phyloP scores from a whole-genome alignment of 2,329 filamentous ascomycete species.

The Fusarium clavum region DNA sequence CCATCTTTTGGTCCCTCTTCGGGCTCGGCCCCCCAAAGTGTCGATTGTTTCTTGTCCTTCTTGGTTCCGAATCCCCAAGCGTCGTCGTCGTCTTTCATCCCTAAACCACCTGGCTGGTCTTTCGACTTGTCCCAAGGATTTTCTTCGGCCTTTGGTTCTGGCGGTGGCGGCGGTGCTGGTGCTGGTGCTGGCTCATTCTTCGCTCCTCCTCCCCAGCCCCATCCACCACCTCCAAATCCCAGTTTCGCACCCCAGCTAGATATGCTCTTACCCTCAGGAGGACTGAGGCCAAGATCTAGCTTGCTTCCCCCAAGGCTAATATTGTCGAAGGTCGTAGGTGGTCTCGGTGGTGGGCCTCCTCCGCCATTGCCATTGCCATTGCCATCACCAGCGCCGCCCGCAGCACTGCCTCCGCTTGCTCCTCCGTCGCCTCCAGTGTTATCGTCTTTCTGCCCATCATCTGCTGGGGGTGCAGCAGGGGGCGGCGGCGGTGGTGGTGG shows the following conservation, averaged over 20 bases:
- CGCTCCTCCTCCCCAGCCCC: constrained; percentile 47
- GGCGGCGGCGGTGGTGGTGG: constrained; percentile 45
- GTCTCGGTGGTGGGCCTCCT: constrained; percentile 55
- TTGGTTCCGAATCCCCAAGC: constrained; percentile 48
- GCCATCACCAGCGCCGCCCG: constrained; percentile 41
- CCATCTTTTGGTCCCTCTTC: constrained; percentile 48
- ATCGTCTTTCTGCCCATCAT: constrained; percentile 41
- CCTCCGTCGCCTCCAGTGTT: constrained; percentile 48
- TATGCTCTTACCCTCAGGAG: constrained; percentile 56
- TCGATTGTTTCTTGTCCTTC: constrained; percentile 58
- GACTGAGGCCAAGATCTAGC: constrained; percentile 66
- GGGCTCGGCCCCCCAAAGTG: constrained; percentile 52
- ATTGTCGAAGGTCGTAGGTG: constrained; percentile 58
- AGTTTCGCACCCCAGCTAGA: constrained; percentile 73
- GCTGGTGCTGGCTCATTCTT: constrained; percentile 48
- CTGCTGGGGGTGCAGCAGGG: constrained; percentile 37
- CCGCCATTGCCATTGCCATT: constrained; percentile 51
- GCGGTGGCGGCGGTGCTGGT: constrained; percentile 34
- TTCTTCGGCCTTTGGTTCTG: constrained; percentile 35
- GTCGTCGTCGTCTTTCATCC: constrained; percentile 38
- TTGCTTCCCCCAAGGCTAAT: constrained; percentile 74
- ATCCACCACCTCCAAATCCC: constrained; percentile 55
- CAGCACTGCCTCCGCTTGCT: constrained; percentile 53
- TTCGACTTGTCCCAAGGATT: constrained; percentile 68
- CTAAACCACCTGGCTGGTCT: constrained; percentile 27